Base-by-base conservation (phyloP, 1,139 yeast genomes). In the Candida mesenterica region DNA sequence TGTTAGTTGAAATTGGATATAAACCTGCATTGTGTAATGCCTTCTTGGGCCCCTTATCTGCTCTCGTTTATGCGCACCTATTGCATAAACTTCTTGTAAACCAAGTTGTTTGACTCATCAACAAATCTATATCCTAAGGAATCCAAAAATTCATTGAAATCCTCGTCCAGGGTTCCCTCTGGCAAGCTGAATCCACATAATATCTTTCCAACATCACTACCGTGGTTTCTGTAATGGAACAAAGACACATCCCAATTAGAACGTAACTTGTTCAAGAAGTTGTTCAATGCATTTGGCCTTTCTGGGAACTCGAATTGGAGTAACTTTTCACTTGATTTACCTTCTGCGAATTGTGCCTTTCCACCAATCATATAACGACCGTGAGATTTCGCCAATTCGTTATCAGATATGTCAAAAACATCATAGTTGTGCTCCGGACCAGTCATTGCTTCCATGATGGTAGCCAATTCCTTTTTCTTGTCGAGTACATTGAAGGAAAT, bases 141-240 rank as follows among this genome's bases (percentile, higher is more conserved):
- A 31, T 75, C 68, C 60, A 92, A 72, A 61, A 88, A 87, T 16
- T 67, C 64, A 46, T 82, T 79, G 56, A 90, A 83, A 9, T 68
- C 75, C 28, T 72, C 76, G 22, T 65, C 78, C 31, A 68, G 65
- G 28, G 92, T 88, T 24, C 72, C 73, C 30, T 77, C 76, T 3
- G 97, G 97, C 19, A 90, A 88, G 29, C 81, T 81, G 42, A 94
- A 75, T 22, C 96, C 99, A 36, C 95, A 92, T 46, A 92, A 70
- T 1, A 92, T 87, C 59, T 88, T 88, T 30, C 95, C 97, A 32
- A 92, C 77, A 58, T 92, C 98, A 38, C 92, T 84, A 22, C 99
- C 99, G 50, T 89, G 95, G 63, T 92, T 90, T 71, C 99, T 80
- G 63, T 92, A 92, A 60, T 92, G 96, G 79, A 92, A 92, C 50